These are phyloP conservation scores for Rhynchospora pubera DNA, from an alignment of 176 grass and related monocot species.

Conservation along the genomic window DNA sequence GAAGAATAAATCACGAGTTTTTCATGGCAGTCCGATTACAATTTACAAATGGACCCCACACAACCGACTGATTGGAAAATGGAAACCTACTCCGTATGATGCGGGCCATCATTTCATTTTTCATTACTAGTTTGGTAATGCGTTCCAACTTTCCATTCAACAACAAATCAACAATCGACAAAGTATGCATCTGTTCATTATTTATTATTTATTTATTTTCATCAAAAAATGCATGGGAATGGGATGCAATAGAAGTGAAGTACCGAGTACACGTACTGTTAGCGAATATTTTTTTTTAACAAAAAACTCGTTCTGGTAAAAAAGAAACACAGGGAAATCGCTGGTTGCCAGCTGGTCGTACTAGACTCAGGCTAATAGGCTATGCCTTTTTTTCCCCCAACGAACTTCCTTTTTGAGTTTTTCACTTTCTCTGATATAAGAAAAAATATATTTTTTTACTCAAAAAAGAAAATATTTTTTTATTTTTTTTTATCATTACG, in stretches of 20 bases:
- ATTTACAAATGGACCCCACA: background rate
- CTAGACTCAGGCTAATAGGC: no score
- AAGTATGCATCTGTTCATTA: background rate
- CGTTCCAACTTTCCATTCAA: background rate
- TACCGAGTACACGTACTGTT: background rate
- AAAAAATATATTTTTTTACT: no score
- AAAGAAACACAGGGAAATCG: background rate
- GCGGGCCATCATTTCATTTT: background rate
- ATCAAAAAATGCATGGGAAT: background rate
- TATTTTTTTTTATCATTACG: no score
- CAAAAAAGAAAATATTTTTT: no score
- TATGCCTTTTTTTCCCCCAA: no score
- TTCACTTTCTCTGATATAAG: no score
- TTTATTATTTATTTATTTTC: background rate
- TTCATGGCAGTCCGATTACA: no score
- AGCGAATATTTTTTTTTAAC: no score
- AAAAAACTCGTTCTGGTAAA: no score
- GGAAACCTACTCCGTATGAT: background rate
- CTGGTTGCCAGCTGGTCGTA: background rate
- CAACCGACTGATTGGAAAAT: background rate
- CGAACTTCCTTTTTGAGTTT: no score
- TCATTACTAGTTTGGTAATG: background rate
- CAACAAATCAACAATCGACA: background rate
- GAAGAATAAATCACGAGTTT: no score
- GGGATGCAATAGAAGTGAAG: background rate